A percentile compares a stretch with the other conserved stretches of the same genome.
Evolutionary conservation across 1,284 basidiomycete genomes (phyloP).

Genomic region (Ustilago cynodontis): DNA sequence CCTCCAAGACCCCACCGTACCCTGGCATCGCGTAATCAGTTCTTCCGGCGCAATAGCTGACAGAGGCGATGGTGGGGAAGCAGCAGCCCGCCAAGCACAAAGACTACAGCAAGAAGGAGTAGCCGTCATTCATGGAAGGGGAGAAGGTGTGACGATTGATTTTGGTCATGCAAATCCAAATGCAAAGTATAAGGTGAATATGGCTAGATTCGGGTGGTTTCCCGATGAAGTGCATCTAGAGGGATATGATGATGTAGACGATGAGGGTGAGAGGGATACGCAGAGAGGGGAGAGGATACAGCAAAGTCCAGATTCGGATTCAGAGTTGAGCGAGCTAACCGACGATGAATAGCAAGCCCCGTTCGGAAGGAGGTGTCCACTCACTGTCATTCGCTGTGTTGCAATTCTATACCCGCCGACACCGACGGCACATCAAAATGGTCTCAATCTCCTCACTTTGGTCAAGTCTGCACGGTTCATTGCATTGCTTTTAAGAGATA

Average conservation of each 20-base stretch:
- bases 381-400: neutral
- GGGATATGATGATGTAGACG: constrained; percentile 33
- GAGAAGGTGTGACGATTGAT: constrained; percentile 45
- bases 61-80: constrained; percentile 66
- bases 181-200: constrained; percentile 40
- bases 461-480: neutral
- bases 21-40: constrained; percentile 65
- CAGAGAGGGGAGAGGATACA: constrained; percentile 12
- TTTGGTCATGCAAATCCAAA: constrained; percentile 46
- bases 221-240: constrained; percentile 38
- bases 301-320: neutral
- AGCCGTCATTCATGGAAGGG: constrained; percentile 43
- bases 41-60: constrained; percentile 64
- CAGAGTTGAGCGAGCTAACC: constrained; percentile 35
- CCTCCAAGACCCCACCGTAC: constrained; percentile 54
- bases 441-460: neutral
- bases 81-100: constrained; percentile 60
- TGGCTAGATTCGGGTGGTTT: constrained; percentile 55
- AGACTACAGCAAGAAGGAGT: constrained; percentile 56
- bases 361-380: neutral
- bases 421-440: neutral
- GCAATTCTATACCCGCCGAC: constrained; percentile 13
- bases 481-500: neutral
- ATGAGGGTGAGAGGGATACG: neutral
- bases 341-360: constrained; percentile 7